These are phyloP conservation scores for Ceratobasidium sp. DNA, from an alignment of 1,284 basidiomycete species.

Conservation along the genomic window DNA sequence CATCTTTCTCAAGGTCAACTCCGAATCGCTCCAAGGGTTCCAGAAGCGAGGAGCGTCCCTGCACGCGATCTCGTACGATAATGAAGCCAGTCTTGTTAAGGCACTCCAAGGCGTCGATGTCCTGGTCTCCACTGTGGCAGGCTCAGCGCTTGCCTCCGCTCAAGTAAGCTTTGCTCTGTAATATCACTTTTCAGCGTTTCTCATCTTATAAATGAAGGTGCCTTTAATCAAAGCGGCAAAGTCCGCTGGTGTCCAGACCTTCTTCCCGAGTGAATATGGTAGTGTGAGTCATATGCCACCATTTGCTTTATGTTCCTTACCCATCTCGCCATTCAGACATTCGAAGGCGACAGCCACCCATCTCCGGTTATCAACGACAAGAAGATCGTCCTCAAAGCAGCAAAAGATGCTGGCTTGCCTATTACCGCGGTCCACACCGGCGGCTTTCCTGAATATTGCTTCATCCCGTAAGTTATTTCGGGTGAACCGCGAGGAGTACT, in stretches of 20 bases:
- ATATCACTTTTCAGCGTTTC: not conserved
- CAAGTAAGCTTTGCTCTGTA: not conserved
- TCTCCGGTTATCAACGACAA: slow-evolving; percentile 27
- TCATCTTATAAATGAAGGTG: not conserved
- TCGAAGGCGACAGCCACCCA: slow-evolving; percentile 23
- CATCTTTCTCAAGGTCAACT: not conserved
- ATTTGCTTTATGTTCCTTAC: not conserved
- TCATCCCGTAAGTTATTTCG: slow-evolving; percentile 20
- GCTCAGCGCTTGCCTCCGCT: slow-evolving; percentile 1
- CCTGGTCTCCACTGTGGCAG: slow-evolving; percentile 23
- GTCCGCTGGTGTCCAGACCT: slow-evolving; percentile 25
- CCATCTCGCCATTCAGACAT: not conserved
- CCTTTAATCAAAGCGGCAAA: slow-evolving; percentile 39
- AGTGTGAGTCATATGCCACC: slow-evolving; percentile 16
- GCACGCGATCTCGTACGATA: slow-evolving; percentile 22
- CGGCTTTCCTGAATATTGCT: slow-evolving; percentile 41
- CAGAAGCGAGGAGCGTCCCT: slow-evolving; percentile 25
- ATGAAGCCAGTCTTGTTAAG: slow-evolving; percentile 27
- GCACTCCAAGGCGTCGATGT: slow-evolving; percentile 39
- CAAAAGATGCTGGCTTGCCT: slow-evolving; percentile 36
- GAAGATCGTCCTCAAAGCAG: slow-evolving; percentile 28
- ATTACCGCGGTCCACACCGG: slow-evolving; percentile 10
- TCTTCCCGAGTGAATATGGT: slow-evolving; percentile 39
- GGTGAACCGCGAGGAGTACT: not conserved
- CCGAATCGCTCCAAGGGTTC: slow-evolving; percentile 19